Conservation (phyloP, 2,329 filamentous ascomycete genomes). For the Ceratocystis variospora region DNA sequence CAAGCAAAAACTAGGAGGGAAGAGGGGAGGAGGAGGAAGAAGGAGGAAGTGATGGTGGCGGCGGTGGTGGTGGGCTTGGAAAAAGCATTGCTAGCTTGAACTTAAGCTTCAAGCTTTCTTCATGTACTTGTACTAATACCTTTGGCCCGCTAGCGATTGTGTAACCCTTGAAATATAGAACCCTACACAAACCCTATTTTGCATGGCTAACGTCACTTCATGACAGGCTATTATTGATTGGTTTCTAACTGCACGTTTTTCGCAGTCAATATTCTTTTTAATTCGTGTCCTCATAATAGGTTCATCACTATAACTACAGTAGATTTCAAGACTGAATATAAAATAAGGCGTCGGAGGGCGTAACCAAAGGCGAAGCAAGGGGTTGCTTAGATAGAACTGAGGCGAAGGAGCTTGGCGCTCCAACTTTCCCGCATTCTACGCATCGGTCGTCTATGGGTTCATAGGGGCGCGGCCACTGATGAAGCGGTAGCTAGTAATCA, state of each 20-base stretch:
- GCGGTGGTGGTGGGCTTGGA: neutral
- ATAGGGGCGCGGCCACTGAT: conserved; percentile 23
- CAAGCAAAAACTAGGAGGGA: neutral
- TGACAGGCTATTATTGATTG: too few relatives aligned
- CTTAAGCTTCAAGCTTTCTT: neutral
- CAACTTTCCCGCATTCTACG: neutral
- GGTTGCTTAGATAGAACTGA: neutral
- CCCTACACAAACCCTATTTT: neutral
- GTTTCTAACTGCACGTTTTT: too few relatives aligned
- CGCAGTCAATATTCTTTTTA: neutral
- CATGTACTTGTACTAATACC: neutral
- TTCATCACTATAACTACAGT: neutral
- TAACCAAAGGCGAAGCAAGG: neutral
- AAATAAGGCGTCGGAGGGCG: too few relatives aligned
- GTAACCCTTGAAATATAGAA: neutral
- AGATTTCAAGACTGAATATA: neutral
- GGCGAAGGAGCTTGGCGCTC: neutral
- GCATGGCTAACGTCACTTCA: neutral
- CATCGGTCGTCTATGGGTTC: neutral
- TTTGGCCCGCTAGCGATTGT: neutral
- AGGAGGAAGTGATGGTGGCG: neutral
- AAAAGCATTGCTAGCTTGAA: neutral
- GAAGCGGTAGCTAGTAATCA: conserved; percentile 28
- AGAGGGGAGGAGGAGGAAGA: neutral
- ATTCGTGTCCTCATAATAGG: neutral